Conservation (phyloP, 1,284 basidiomycete genomes). For the Bjerkandera adusta region DNA sequence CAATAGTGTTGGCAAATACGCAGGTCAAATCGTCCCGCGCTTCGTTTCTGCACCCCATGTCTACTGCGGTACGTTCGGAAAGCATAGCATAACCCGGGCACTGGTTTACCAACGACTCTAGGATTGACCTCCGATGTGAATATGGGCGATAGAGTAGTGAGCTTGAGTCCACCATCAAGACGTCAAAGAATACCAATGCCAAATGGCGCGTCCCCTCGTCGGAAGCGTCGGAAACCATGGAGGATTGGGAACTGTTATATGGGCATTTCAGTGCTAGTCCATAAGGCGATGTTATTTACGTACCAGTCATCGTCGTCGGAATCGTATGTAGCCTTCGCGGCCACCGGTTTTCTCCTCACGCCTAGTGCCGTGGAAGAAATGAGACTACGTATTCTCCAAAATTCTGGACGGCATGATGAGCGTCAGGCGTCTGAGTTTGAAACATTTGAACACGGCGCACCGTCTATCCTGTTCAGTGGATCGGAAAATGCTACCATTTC, state of each 20-base stretch:
- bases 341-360: slow-evolving; percentile 24
- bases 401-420: slow-evolving; percentile 48
- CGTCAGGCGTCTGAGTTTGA: background rate
- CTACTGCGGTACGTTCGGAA: slow-evolving; percentile 47
- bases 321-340: background rate
- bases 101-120: slow-evolving; percentile 54
- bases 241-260: slow-evolving; percentile 38
- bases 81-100: slow-evolving; percentile 62
- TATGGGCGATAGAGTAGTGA: slow-evolving; percentile 61
- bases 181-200: slow-evolving; percentile 83
- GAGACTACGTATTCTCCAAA: slow-evolving; percentile 65
- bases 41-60: slow-evolving; percentile 16
- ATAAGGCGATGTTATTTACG: too few relatives aligned
- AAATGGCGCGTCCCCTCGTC: slow-evolving; percentile 51
- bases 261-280: too few relatives aligned
- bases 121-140: slow-evolving; percentile 49
- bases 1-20: slow-evolving; percentile 51
- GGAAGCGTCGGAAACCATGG: slow-evolving; percentile 46
- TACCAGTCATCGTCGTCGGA: slow-evolving; percentile 2
- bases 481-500: slow-evolving; percentile 86
- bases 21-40: slow-evolving; percentile 35
- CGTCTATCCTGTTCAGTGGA: slow-evolving; percentile 48
- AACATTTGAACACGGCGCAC: slow-evolving; percentile 32
- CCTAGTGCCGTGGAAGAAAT: slow-evolving; percentile 57
- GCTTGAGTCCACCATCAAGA: slow-evolving; percentile 61